A percentile compares a stretch with the other conserved stretches of the same genome.
These are phyloP conservation scores for Fusarium aywerte DNA, from an alignment of 2,329 filamentous ascomycete genomes.

Conservation along the genomic window DNA sequence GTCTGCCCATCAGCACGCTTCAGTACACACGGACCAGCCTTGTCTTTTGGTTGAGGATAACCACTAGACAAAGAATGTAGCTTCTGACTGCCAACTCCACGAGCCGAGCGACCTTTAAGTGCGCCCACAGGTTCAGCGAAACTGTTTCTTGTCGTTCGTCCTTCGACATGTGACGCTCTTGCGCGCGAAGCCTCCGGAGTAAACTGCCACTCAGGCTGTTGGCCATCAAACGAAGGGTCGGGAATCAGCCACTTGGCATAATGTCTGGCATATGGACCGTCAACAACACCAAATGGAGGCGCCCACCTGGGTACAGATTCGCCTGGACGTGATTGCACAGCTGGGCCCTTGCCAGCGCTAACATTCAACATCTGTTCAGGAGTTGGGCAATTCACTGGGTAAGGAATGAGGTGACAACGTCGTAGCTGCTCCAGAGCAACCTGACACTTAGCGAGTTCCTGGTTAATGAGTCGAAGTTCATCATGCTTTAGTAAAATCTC, in stretches of 20 bases:
- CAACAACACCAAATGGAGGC: slow-evolving; percentile 87
- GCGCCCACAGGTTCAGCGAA: slow-evolving; percentile 57
- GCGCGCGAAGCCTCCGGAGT: slow-evolving; percentile 55
- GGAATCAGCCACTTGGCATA: slow-evolving; percentile 96
- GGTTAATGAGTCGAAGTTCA: slow-evolving; percentile 92
- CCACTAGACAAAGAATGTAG: slow-evolving; percentile 76
- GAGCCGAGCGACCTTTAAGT: slow-evolving; percentile 63
- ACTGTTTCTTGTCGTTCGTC: slow-evolving; percentile 82
- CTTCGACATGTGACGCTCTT: slow-evolving; percentile 66
- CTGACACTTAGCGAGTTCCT: slow-evolving; percentile 96
- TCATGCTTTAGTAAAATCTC: slow-evolving; percentile 95
- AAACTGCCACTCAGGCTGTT: slow-evolving; percentile 60
- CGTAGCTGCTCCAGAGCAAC: slow-evolving; percentile 92
- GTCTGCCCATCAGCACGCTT: slow-evolving; percentile 86
- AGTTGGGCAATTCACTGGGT: slow-evolving; percentile 76
- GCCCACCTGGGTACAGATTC: slow-evolving; percentile 79
- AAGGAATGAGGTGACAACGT: slow-evolving; percentile 91
- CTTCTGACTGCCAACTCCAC: slow-evolving; percentile 67
- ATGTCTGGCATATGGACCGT: slow-evolving; percentile 93
- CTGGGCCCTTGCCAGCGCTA: slow-evolving; percentile 77
- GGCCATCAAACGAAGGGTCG: slow-evolving; percentile 85
- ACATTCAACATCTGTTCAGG: slow-evolving; percentile 76
- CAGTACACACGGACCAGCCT: slow-evolving; percentile 83
- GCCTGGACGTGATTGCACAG: slow-evolving; percentile 70
- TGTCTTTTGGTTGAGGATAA: slow-evolving; percentile 80